A percentile compares a stretch with the other conserved stretches of the same genome.
These are phyloP conservation scores for Aspergillus awamori DNA, from an alignment of 2,329 filamentous ascomycete species.

Conservation along the genomic window DNA sequence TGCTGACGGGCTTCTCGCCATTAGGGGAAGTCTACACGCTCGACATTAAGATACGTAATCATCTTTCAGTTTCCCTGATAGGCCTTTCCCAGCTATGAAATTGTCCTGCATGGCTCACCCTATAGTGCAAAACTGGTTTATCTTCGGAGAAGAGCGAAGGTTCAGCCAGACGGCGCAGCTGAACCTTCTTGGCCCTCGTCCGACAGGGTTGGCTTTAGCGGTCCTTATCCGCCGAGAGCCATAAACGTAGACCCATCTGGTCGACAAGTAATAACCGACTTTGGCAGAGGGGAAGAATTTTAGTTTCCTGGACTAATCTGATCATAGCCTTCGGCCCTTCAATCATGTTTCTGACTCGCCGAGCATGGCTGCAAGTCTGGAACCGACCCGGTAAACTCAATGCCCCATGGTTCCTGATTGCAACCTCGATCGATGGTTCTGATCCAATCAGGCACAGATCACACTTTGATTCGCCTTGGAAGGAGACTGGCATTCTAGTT, in stretches of 20 bases:
- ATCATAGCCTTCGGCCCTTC: neutral
- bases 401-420: conserved; percentile 11
- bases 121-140: neutral
- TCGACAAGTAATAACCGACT: neutral
- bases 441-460: conserved; percentile 4
- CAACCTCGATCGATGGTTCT: neutral
- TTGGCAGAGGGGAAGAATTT: neutral
- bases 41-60: neutral
- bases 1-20: neutral
- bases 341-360: neutral
- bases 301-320: neutral
- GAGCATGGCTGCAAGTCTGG: conserved; percentile 9
- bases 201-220: neutral
- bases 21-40: neutral
- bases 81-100: neutral
- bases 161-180: neutral
- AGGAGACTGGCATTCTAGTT: neutral
- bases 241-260: neutral
- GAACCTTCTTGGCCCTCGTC: conserved; percentile 1
- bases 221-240: neutral
- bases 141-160: conserved; percentile 9
- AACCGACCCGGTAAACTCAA: neutral
- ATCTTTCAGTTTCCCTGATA: neutral
- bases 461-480: neutral
- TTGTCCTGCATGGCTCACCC: neutral